A percentile compares a stretch with the other conserved stretches of the same genome.
phyloP scores from a whole-genome alignment of 495 filamentous ascomycete species.

The Opeltia flavorubescens region DNA sequence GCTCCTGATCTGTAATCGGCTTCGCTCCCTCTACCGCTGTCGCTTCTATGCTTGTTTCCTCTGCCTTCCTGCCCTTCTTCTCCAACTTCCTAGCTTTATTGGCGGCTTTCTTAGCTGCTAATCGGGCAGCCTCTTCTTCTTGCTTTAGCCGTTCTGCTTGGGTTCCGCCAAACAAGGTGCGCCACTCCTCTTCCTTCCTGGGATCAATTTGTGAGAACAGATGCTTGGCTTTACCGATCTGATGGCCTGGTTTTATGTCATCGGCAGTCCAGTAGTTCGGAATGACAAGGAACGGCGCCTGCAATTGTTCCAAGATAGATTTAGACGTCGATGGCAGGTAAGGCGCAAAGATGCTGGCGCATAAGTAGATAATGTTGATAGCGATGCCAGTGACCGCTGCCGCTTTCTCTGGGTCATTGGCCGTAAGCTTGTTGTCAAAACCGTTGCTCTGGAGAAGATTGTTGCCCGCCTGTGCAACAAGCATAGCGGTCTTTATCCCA shows the following conservation, averaged over 20 bases:
- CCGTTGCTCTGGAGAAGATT: slow-evolving; percentile 66
- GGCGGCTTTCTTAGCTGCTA: slow-evolving; percentile 38
- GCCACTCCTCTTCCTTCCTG: slow-evolving; percentile 74
- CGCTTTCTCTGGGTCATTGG: slow-evolving; percentile 56
- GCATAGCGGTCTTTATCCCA: slow-evolving; percentile 56
- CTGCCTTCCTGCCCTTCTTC: slow-evolving; percentile 41
- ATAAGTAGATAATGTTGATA: slow-evolving; percentile 67
- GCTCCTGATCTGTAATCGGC: slow-evolving; percentile 14
- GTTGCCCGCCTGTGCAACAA: slow-evolving; percentile 61
- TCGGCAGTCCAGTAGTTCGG: slow-evolving; percentile 38
- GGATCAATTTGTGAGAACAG: slow-evolving; percentile 75
- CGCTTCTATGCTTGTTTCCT: slow-evolving; percentile 31
- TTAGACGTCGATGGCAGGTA: slow-evolving; percentile 74
- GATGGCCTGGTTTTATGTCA: slow-evolving; percentile 50
- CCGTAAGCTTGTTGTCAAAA: slow-evolving; percentile 67
- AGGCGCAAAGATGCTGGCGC: slow-evolving; percentile 60
- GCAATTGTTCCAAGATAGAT: slow-evolving; percentile 62
- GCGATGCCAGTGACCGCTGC: slow-evolving; percentile 67
- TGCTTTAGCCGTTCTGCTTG: slow-evolving; percentile 47
- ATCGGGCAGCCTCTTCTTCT: slow-evolving; percentile 50
- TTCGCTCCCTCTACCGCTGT: slow-evolving; percentile 19
- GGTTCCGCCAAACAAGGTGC: slow-evolving; percentile 62
- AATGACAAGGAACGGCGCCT: slow-evolving; percentile 48
- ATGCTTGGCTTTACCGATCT: slow-evolving; percentile 66
- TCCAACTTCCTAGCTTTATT: slow-evolving; percentile 43